A percentile compares a stretch with the other conserved stretches of the same genome.
phyloP scores from a whole-genome alignment of 2,329 filamentous ascomycete species.

The Alternaria hordeiaustralica region DNA sequence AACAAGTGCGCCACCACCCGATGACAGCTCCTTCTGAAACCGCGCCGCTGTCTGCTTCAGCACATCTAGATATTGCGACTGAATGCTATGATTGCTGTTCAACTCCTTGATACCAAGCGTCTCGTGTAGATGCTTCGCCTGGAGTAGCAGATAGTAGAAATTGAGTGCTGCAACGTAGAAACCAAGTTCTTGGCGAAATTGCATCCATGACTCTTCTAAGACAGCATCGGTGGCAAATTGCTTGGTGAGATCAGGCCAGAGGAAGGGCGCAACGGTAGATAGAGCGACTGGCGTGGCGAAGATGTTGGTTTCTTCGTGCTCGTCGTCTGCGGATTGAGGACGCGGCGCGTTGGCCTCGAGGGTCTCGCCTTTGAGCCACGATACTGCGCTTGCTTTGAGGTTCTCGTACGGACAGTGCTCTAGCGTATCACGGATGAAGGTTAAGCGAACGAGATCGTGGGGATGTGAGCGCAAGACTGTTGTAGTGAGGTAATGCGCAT shows the following conservation, averaged over 20 bases:
- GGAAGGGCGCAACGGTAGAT: constrained; percentile 56
- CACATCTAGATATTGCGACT: constrained; percentile 53
- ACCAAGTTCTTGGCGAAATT: constrained; percentile 59
- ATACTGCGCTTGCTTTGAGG: constrained; percentile 63
- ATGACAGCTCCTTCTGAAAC: constrained; percentile 47
- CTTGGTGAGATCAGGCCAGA: constrained; percentile 59
- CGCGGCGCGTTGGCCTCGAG: constrained; percentile 53
- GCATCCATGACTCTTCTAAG: constrained; percentile 46
- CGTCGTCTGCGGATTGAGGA: constrained; percentile 11
- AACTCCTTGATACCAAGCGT: constrained; percentile 56
- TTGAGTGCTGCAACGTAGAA: constrained; percentile 64
- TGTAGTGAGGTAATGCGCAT: constrained; percentile 57
- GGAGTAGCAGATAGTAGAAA: constrained; percentile 64
- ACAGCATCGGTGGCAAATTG: constrained; percentile 41
- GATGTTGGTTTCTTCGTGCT: constrained; percentile 38
- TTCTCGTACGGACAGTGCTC: constrained; percentile 62
- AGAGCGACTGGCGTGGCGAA: constrained; percentile 58
- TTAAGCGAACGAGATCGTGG: constrained; percentile 58
- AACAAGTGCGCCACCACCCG: constrained; percentile 46
- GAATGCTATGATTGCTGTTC: constrained; percentile 49
- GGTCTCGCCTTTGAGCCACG: constrained; percentile 67
- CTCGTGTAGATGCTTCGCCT: constrained; percentile 56
- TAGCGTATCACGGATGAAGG: constrained; percentile 62
- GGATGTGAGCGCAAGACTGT: constrained; percentile 62
- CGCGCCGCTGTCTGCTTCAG: constrained; percentile 46